phyloP scores from a whole-genome alignment of 768 basidiomycete species.

The Termitomyces sp. region DNA sequence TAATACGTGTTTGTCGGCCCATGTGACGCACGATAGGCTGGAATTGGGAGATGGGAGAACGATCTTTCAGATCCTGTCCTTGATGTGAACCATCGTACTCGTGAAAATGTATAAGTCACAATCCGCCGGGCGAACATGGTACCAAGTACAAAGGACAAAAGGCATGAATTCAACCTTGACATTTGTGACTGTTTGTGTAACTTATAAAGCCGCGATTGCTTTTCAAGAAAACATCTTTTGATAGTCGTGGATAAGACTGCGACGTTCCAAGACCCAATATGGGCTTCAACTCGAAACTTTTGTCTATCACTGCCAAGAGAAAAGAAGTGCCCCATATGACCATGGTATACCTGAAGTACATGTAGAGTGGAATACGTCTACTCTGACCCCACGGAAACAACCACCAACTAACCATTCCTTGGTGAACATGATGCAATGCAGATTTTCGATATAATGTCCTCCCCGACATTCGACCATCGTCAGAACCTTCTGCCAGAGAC shows the following conservation, averaged over 20 bases:
- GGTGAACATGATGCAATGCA: not conserved
- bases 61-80: not conserved
- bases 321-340: not conserved
- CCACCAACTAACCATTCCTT: not conserved
- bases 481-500: not conserved
- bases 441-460: not conserved
- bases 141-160: not conserved
- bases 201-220: too few species aligned
- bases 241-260: too few species aligned
- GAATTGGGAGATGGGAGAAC: not conserved
- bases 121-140: not conserved
- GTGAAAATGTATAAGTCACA: not conserved
- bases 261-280: too few species aligned
- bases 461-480: not conserved
- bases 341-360: not conserved
- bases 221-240: too few species aligned
- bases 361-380: not conserved
- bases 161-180: not conserved
- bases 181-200: too few species aligned
- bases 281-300: not conserved
- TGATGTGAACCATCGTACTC: not conserved
- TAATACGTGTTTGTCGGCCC: not conserved
- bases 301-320: not conserved
- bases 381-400: not conserved
- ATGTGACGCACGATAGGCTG: not conserved